Evolutionary conservation across 352 stramenopile species (phyloP), one percentile per base, ranked within the genome.

Genomic region (Phytophthora citrophthora): DNA sequence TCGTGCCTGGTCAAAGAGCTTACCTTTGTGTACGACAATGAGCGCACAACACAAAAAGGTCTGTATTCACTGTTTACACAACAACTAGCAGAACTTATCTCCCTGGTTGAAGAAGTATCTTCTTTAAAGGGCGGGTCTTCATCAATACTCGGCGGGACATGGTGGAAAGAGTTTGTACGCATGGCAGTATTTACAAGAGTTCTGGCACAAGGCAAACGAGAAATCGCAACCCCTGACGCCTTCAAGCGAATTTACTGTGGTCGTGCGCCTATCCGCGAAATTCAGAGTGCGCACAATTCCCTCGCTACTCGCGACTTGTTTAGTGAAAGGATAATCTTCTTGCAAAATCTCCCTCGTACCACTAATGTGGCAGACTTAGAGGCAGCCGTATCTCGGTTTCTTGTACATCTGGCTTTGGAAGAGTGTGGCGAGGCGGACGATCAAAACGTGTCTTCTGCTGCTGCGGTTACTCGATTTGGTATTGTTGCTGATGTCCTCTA

Each of bases 371-470:
- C 58, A 1, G 73, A 83, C 8, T 55, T 93, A 18, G 44, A 68
- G 34, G 29, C 48, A 5, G 72, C 68, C 1, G 23, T 93, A 5
- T 88, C 83, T 26, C 81, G 77, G 5, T 91, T 83, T 46, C 64
- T 93, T 23, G 64, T 83, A 13, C 85, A 88, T 43, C 52, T 92
- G 12, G 81, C 83, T 24, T 70, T 91, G 16, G 80, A 93, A 49
- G 83, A 90, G 39, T 93, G 83, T 32, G 85, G 85, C 7, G 85
- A 91, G 73, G 81, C 81, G 3, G 85, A 93, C 36, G 85, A 93
- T 51, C 79, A 89, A 44, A 93, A 79, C 29, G 84, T 91, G 16
- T 80, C 83, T 40, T 92, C 82, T 10, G 86, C 86, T 5, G 78
- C 82, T 11, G 73, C 86, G 24, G 75, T 85, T 0, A 81, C 77